Percentiles rank a stretch among this genome's conserved stretches.
Evolutionary conservation across 1,139 yeast genomes (phyloP).

Genomic region (Kodamaea alishanica): DNA sequence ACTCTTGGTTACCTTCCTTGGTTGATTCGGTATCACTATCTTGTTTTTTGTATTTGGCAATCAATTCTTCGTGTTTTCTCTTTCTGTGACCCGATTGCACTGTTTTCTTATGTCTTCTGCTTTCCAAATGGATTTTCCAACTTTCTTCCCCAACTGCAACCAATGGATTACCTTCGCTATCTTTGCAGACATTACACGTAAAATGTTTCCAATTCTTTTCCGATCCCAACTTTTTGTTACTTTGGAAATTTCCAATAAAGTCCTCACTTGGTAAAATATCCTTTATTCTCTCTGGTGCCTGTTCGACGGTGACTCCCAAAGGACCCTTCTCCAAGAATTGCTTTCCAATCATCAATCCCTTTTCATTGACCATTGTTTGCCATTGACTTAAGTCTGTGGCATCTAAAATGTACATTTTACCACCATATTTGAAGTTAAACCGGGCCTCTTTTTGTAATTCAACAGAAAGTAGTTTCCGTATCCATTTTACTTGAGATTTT

Average conservation of each 20-base stretch:
- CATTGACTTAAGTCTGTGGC: slow-evolving; percentile 69
- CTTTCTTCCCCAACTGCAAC: slow-evolving; percentile 72
- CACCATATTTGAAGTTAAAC: slow-evolving; percentile 54
- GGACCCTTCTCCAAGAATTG: slow-evolving; percentile 33
- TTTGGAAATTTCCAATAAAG: slow-evolving; percentile 20
- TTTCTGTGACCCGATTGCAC: slow-evolving; percentile 16
- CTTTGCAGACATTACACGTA: slow-evolving; percentile 65
- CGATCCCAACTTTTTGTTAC: slow-evolving; percentile 37
- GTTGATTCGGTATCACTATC: no score
- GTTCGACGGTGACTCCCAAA: slow-evolving; percentile 17
- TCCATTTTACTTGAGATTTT: slow-evolving; percentile 90
- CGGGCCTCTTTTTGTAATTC: slow-evolving; percentile 53
- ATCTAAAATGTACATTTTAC: slow-evolving; percentile 64
- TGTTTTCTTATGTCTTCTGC: slow-evolving; percentile 55
- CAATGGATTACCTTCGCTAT: slow-evolving; percentile 50
- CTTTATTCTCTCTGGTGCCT: slow-evolving; percentile 45
- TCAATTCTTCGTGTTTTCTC: slow-evolving; percentile 20
- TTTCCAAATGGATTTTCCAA: slow-evolving; percentile 63
- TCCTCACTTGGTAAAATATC: slow-evolving; percentile 28
- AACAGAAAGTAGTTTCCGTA: slow-evolving; percentile 62
- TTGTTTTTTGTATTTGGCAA: slow-evolving; percentile 5
- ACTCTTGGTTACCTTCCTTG: no score
- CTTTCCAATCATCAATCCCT: slow-evolving; percentile 53
- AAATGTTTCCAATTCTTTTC: slow-evolving; percentile 64
- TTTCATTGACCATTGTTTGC: slow-evolving; percentile 50